These are phyloP conservation scores for Clohesyomyces aquaticus DNA, from an alignment of 495 filamentous ascomycete species.

Conservation along the genomic window DNA sequence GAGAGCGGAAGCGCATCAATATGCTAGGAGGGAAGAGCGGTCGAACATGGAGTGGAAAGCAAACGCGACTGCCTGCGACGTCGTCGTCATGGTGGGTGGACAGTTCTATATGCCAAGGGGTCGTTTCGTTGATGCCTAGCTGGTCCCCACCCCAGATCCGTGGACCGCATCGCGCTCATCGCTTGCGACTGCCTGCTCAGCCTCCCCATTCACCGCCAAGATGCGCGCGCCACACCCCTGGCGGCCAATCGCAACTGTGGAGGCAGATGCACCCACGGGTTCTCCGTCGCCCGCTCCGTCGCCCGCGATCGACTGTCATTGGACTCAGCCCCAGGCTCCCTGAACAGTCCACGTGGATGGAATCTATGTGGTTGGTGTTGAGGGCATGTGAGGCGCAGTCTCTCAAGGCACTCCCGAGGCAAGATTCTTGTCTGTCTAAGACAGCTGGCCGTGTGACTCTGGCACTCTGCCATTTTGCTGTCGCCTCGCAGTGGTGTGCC, in stretches of 20 bases:
- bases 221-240: not conserved
- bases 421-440: no score
- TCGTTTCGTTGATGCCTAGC: conserved; percentile 31
- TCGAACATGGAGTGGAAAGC: not conserved
- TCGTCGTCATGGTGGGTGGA: conserved; percentile 20
- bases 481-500: no score
- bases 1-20: conserved; percentile 8
- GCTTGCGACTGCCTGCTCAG: conserved; percentile 13
- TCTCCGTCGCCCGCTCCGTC: not conserved
- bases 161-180: conserved; percentile 41
- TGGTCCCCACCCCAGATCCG: conserved; percentile 44
- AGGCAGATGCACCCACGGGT: not conserved
- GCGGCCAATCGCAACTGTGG: not conserved
- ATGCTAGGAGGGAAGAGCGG: not conserved
- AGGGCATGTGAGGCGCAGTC: not conserved
- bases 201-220: no score
- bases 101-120: conserved; percentile 22
- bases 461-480: no score
- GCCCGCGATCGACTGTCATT: not conserved
- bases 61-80: conserved; percentile 28
- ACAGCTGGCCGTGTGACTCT: no score
- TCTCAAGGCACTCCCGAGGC: not conserved
- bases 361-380: no score
- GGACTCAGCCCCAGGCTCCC: not conserved
- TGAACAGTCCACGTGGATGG: not conserved